Conservation (phyloP, 176 grass and related monocot genomes). For the Triticum turgidum region DNA sequence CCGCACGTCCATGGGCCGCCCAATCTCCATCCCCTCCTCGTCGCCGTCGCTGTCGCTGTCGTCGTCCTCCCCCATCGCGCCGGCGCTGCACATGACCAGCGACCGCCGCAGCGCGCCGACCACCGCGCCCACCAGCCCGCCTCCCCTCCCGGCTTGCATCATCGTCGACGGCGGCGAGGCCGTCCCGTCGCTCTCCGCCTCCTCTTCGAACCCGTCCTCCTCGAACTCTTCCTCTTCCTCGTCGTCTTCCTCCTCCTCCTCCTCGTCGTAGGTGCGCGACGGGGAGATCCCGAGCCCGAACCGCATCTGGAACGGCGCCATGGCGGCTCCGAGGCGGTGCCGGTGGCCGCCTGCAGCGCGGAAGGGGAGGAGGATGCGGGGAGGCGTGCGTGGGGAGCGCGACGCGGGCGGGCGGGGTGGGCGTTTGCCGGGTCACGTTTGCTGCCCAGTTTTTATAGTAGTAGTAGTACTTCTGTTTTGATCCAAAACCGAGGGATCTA, state of each 20-base stretch:
- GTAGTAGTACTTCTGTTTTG: not conserved
- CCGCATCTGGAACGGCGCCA: conserved; percentile 72
- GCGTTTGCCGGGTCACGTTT: conserved; percentile 8
- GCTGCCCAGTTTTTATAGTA: conserved; percentile 23
- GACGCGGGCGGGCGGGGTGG: not conserved
- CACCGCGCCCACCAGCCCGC: conserved; percentile 66
- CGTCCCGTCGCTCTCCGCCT: conserved; percentile 51
- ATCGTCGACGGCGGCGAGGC: conserved; percentile 58
- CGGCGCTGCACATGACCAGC: conserved; percentile 86
- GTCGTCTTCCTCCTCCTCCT: conserved; percentile 1
- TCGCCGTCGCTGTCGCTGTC: conserved; percentile 1
- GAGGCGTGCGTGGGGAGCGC: not conserved
- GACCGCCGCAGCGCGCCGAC: conserved; percentile 78
- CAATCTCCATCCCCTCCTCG: conserved; percentile 64
- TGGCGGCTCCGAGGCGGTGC: conserved; percentile 4
- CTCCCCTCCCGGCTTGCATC: conserved; percentile 30
- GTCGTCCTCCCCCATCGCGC: conserved; percentile 42
- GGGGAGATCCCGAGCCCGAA: conserved; percentile 64
- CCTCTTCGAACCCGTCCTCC: conserved; percentile 2
- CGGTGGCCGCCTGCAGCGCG: not conserved
- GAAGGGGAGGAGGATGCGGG: not conserved
- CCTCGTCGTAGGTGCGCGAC: conserved; percentile 44
- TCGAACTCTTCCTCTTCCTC: conserved; percentile 23
- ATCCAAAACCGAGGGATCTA: not conserved
- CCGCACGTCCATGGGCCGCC: conserved; percentile 81